Conservation (phyloP, 495 filamentous ascomycete genomes). For the Astrothelium subdiscretum region DNA sequence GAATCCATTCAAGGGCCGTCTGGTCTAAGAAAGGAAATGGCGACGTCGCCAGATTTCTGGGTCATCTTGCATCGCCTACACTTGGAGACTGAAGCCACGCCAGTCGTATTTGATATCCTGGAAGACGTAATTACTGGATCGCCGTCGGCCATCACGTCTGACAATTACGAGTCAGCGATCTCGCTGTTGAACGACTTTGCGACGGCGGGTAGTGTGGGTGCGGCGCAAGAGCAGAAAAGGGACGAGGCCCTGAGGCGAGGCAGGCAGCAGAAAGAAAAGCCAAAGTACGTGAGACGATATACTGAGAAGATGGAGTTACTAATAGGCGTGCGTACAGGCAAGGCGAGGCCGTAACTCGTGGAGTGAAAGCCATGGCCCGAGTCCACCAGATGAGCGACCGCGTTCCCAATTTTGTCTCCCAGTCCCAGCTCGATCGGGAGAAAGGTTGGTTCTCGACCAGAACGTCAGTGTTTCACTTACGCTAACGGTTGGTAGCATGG, state of each 20-base stretch:
- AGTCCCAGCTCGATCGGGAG: conserved; percentile 80
- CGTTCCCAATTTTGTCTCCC: conserved; percentile 74
- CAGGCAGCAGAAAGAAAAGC: conserved; percentile 38
- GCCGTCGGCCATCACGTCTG: conserved; percentile 71
- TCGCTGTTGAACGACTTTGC: conserved; percentile 82
- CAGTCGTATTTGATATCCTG: conserved; percentile 72
- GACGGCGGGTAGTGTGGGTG: conserved; percentile 69
- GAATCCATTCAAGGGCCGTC: conserved; percentile 66
- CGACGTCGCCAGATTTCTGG: conserved; percentile 96
- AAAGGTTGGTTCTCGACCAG: conserved; percentile 45
- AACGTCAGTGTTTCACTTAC: not conserved
- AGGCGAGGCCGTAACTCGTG: conserved; percentile 64
- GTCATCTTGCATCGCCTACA: conserved; percentile 71
- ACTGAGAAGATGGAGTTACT: conserved; percentile 36
- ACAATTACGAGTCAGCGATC: conserved; percentile 86
- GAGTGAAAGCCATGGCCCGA: conserved; percentile 65
- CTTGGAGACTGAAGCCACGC: conserved; percentile 51
- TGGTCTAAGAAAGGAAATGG: conserved; percentile 77
- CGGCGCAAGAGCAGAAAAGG: conserved; percentile 64
- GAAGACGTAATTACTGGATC: conserved; percentile 52
- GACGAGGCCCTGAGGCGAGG: conserved; percentile 43
- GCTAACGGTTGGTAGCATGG: conserved; percentile 54
- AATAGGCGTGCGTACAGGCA: conserved; percentile 44
- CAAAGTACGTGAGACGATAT: conserved; percentile 11
- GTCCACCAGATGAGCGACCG: conserved; percentile 69